A percentile compares a stretch with the other conserved stretches of the same genome.
Conservation (phyloP, 2,329 filamentous ascomycete genomes). For the Colletotrichum gloeosporioides region DNA sequence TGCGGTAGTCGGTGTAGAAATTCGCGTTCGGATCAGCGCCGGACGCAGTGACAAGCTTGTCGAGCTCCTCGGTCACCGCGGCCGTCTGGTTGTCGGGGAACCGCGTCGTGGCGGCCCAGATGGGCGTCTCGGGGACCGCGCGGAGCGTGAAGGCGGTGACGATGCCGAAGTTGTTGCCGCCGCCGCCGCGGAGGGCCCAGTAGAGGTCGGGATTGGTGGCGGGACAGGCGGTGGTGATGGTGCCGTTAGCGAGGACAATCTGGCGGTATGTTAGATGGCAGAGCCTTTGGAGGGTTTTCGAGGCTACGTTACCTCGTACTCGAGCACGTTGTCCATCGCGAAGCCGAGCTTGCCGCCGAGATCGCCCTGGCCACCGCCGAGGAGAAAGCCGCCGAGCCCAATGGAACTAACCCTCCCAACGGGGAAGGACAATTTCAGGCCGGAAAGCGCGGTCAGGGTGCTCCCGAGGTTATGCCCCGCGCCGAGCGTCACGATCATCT, state of each 20-base stretch:
- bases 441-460: not conserved
- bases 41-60: not conserved
- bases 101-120: not conserved
- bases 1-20: not conserved
- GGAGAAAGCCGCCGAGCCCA: not conserved
- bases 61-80: not conserved
- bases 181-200: not conserved
- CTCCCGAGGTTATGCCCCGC: not conserved
- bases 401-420: not conserved
- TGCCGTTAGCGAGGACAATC: not conserved
- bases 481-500: not conserved
- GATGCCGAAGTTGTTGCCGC: not conserved
- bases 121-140: not conserved
- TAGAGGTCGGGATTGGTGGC: not conserved
- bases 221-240: not conserved
- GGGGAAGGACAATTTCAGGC: accelerated
- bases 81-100: not conserved
- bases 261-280: not conserved
- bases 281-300: too few species aligned
- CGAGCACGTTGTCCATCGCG: not conserved
- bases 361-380: not conserved
- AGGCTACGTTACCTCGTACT: not conserved
- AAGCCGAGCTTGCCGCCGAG: not conserved
- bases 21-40: not conserved
- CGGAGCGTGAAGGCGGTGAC: not conserved